Conservation (phyloP, 148 eudicot genomes). For the Bassia scoparia region DNA sequence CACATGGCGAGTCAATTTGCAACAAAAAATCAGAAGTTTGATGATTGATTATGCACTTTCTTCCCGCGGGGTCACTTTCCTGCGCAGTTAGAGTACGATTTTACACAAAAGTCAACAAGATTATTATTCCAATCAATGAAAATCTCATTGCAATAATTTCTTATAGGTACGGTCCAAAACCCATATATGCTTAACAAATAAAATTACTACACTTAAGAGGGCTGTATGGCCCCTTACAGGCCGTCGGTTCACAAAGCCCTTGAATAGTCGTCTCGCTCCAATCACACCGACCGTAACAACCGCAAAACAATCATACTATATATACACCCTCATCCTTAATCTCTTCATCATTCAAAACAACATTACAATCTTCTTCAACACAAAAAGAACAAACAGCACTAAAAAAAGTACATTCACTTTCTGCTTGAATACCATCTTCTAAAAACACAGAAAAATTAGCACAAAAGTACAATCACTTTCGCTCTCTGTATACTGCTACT, state of each 20-base stretch:
- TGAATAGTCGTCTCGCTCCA: conserved; percentile 22
- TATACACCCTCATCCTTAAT: not conserved
- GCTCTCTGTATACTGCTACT: not conserved
- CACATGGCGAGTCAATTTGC: too few relatives aligned
- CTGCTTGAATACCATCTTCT: not conserved
- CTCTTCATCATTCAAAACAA: conserved; percentile 11
- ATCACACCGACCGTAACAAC: conserved; percentile 31
- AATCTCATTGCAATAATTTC: not conserved
- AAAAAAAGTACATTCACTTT: not conserved
- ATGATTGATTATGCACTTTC: too few relatives aligned
- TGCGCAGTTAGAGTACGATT: not conserved
- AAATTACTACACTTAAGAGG: not conserved
- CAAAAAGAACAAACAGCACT: not conserved
- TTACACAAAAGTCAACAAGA: not conserved
- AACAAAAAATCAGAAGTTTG: too few relatives aligned
- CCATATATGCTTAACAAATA: too few relatives aligned
- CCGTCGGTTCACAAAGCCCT: conserved; percentile 17
- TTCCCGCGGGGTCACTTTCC: too few relatives aligned
- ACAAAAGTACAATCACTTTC: conserved; percentile 3
- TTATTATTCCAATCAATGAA: not conserved
- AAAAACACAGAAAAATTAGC: not conserved
- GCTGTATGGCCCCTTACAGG: conserved; percentile 37
- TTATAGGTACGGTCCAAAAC: not conserved
- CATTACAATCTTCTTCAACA: not conserved
- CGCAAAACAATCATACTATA: not conserved